Evolutionary conservation across 495 filamentous ascomycete genomes (phyloP).

Genomic region (Neurospora tetraspora): DNA sequence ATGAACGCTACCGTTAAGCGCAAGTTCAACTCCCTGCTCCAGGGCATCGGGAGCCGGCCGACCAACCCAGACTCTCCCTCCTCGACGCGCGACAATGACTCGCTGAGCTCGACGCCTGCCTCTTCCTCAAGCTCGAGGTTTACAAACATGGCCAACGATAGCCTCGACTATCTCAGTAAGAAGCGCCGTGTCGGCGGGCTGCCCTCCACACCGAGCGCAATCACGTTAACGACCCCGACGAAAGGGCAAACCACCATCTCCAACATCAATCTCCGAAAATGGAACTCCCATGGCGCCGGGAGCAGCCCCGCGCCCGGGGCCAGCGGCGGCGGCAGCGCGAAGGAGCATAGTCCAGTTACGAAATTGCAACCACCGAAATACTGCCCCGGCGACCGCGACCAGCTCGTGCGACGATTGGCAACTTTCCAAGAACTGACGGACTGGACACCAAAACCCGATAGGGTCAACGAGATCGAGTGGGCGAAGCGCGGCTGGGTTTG

Average conservation of each 20-base stretch:
- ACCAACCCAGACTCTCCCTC: constrained; percentile 13
- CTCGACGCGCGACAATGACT: constrained; percentile 1
- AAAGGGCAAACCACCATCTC: constrained; percentile 26
- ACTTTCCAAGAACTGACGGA: constrained; percentile 84
- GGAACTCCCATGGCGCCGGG: constrained; percentile 12
- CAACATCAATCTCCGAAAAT: constrained; percentile 34
- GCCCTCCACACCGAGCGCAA: constrained; percentile 8
- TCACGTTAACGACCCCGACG: constrained; percentile 10
- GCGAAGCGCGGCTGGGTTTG: constrained; percentile 91
- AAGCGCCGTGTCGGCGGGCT: constrained; percentile 34
- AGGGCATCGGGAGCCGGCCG: constrained; percentile 35
- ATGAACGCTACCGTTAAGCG: constrained; percentile 48
- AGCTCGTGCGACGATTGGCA: constrained; percentile 70
- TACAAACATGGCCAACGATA: constrained; percentile 14
- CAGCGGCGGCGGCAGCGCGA: background rate
- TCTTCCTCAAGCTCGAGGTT: constrained; percentile 9
- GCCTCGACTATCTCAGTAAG: constrained; percentile 30
- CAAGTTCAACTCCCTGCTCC: constrained; percentile 47
- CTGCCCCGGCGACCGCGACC: constrained; percentile 72
- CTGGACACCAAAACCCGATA: constrained; percentile 74
- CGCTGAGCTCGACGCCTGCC: background rate
- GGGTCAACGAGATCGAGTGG: constrained; percentile 88
- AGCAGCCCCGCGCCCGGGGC: background rate
- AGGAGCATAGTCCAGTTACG: background rate
- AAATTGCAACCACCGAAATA: constrained; percentile 33